These are phyloP conservation scores for Primulina tabacum DNA, from an alignment of 257 asterid genomes.

Conservation along the genomic window DNA sequence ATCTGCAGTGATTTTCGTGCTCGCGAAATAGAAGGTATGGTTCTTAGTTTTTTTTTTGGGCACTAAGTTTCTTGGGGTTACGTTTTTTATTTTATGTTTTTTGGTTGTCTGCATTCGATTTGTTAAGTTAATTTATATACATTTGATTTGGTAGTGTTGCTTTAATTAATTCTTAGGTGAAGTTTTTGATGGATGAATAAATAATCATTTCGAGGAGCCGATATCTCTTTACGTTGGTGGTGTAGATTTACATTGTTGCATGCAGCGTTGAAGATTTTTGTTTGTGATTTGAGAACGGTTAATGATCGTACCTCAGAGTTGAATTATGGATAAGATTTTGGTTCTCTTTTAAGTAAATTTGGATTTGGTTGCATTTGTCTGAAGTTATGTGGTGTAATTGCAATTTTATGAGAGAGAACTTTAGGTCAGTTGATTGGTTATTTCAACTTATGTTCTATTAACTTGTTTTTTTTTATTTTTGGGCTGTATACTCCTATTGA, in stretches of 20 bases:
- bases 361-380: not conserved
- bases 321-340: not conserved
- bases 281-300: slow-evolving; percentile 3
- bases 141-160: not conserved
- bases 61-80: slow-evolving; percentile 4
- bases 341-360: not conserved
- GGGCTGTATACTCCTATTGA: not conserved
- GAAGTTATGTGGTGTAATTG: not conserved
- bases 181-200: not conserved
- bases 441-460: not conserved
- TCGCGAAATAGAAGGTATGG: not conserved
- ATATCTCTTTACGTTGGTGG: too few relatives aligned
- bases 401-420: not conserved
- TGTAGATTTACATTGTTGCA: not conserved
- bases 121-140: not conserved
- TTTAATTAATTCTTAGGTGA: not conserved
- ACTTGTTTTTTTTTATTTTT: too few relatives aligned
- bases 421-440: not conserved
- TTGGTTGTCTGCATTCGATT: slow-evolving; percentile 5
- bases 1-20: slow-evolving; percentile 8
- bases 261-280: not conserved
- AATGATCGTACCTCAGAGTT: not conserved
- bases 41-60: not conserved
- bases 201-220: not conserved
- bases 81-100: not conserved